Conservation (phyloP, 805 yeast species). For the Teunomyces funiuensis region DNA sequence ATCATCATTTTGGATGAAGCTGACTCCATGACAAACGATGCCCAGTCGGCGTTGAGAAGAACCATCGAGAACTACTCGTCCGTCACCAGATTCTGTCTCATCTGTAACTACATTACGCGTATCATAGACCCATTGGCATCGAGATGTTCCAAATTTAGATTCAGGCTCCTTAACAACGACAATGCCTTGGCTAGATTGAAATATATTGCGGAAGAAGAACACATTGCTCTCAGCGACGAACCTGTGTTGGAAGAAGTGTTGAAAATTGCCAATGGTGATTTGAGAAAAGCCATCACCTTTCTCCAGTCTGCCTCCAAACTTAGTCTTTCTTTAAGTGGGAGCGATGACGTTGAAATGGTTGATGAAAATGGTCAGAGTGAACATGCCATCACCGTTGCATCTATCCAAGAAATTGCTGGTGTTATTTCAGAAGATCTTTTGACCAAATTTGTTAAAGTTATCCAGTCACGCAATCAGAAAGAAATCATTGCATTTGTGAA, state of each 20-base stretch:
- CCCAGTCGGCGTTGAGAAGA: conserved; percentile 92
- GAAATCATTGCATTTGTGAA: conserved; percentile 45
- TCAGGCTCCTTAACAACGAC: conserved; percentile 68
- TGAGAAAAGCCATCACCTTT: conserved; percentile 88
- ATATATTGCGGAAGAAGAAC: conserved; percentile 51
- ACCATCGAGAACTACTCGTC: conserved; percentile 90
- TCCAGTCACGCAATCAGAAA: conserved; percentile 24
- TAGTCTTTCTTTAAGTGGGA: conserved; percentile 24
- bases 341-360: conserved; percentile 31
- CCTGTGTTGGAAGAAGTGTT: conserved; percentile 64
- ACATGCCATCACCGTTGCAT: conserved; percentile 42
- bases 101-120: conserved; percentile 94
- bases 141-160: conserved; percentile 93
- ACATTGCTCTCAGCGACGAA: conserved; percentile 36
- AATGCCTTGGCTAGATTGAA: conserved; percentile 70
- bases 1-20: conserved; percentile 93
- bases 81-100: conserved; percentile 86
- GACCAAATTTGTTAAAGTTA: conserved; percentile 36
- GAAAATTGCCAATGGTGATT: conserved; percentile 80
- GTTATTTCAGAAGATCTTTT: conserved; percentile 57
- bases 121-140: conserved; percentile 96
- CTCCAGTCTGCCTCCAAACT: conserved; percentile 80
- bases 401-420: conserved; percentile 75
- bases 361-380: conserved; percentile 26
- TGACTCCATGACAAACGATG: conserved; percentile 96